Conservation (phyloP, 2,329 filamentous ascomycete species). For the Hansfordia pulvinata region DNA sequence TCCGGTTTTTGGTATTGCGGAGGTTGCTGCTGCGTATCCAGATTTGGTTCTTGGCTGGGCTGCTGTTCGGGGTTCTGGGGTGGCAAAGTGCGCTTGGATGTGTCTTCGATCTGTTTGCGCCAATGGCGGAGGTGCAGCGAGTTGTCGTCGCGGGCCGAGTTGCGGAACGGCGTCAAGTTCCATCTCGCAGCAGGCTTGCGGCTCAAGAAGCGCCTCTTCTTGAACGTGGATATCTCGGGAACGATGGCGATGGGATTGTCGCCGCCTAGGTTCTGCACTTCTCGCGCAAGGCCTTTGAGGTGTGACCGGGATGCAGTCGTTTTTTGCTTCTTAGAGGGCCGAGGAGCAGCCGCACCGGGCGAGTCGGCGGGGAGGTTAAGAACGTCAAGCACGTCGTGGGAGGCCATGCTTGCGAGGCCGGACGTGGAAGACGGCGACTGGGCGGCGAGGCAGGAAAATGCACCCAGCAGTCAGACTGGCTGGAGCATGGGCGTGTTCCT, state of each 20-base stretch:
- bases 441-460: slow-evolving; percentile 2
- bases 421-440: too few species aligned
- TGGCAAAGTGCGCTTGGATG: slow-evolving; percentile 18
- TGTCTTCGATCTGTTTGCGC: slow-evolving; percentile 47
- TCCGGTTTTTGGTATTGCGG: slow-evolving; percentile 8
- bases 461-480: background rate
- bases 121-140: slow-evolving; percentile 64
- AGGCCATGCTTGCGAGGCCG: slow-evolving; percentile 50
- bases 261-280: slow-evolving; percentile 51
- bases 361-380: slow-evolving; percentile 61
- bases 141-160: slow-evolving; percentile 60
- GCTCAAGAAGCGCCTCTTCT: slow-evolving; percentile 40
- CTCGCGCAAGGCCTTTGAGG: slow-evolving; percentile 49
- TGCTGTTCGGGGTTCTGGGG: slow-evolving; percentile 2
- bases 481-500: background rate
- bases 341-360: slow-evolving; percentile 27
- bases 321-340: slow-evolving; percentile 66
- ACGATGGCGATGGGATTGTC: slow-evolving; percentile 56
- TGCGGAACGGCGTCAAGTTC: slow-evolving; percentile 60
- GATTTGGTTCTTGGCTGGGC: slow-evolving; percentile 12
- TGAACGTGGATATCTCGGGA: slow-evolving; percentile 44
- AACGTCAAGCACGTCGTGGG: slow-evolving; percentile 76
- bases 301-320: slow-evolving; percentile 43
- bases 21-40: too few species aligned
- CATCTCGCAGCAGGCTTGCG: slow-evolving; percentile 46